These are phyloP conservation scores for Groenewaldozyma auringiensis DNA, from an alignment of 1,139 yeast genomes.

Conservation along the genomic window DNA sequence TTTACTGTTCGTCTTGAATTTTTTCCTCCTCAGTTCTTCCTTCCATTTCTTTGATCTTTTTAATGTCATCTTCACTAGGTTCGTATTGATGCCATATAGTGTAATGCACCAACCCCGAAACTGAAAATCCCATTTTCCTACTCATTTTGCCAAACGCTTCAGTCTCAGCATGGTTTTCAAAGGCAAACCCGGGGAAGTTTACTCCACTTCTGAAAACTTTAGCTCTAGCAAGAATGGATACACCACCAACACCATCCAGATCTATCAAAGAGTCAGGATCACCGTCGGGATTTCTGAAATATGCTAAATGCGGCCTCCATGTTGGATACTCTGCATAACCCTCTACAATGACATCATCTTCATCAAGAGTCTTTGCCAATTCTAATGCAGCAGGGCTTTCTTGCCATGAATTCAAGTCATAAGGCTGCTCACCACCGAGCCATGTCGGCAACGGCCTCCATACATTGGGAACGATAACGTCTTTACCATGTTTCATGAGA, in stretches of 20 bases:
- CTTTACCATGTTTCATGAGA: constrained; percentile 56
- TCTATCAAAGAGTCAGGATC: constrained; percentile 84
- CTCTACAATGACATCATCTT: constrained; percentile 85
- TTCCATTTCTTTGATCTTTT: constrained; percentile 66
- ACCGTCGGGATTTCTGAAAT: constrained; percentile 77
- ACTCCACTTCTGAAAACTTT: constrained; percentile 72
- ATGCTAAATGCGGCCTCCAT: constrained; percentile 88
- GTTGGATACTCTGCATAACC: constrained; percentile 90
- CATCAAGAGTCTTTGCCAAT: constrained; percentile 67
- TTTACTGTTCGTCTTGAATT: constrained; percentile 6
- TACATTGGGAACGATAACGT: constrained; percentile 75
- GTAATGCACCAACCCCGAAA: constrained; percentile 80
- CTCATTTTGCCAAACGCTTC: constrained; percentile 88
- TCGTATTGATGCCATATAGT: constrained; percentile 91
- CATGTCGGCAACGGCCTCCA: constrained; percentile 91
- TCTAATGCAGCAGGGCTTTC: constrained; percentile 78
- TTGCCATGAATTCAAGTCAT: constrained; percentile 86
- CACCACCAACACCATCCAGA: constrained; percentile 88
- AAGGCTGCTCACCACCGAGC: constrained; percentile 85
- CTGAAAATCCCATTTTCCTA: constrained; percentile 72
- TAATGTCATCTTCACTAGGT: constrained; percentile 86
- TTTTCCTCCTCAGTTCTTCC: constrained; percentile 30
- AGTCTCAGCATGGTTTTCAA: constrained; percentile 87
- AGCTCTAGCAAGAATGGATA: constrained; percentile 73
- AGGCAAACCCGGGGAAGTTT: constrained; percentile 85